Evolutionary conservation across 306 rosid species (phyloP), one percentile per base, ranked within the genome.

Genomic region (Cucurbita argyrosperma): DNA sequence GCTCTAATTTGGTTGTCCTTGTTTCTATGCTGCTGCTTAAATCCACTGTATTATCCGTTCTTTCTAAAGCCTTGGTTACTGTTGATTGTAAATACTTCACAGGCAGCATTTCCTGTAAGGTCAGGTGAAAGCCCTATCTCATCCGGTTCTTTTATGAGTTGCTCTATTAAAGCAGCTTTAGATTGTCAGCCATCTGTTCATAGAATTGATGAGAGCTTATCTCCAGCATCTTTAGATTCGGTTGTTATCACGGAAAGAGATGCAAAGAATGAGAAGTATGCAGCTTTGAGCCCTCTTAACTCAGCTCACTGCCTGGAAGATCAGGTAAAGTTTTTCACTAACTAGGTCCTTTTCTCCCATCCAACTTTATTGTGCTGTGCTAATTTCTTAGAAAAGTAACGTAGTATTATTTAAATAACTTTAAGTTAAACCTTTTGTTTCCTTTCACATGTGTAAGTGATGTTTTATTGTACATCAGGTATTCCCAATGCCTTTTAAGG

Each of bases 181-280:
- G 98, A 88, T 51, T 84, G 86, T 77, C 92, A 76, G 71, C 85
- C 88, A 74, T 56, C 93, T 1, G 81, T 78, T 37, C 88, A 82
- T 43, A 82, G 90, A 83, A 87, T 90, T 70, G 96, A 89, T 51
- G 98, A 88, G 75, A 84, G 87, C 79, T 79, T 89, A 88, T 91
- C 97, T 6, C 96, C 99, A 13, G 91, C 86, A 0, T 90, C 95
- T 76, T 89, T 89, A 15, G 98, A 89, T 86, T 94, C 97, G 10
- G 96, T 88, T 74, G 96, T 90, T 39, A 85, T 94, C 79, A 91
- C 84, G 8, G 97, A 87, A 81, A 84, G 91, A 76, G 96, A 92
- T 79, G 79, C 88, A n/a, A 89, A 85, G 82, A 87, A 77, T 79
- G 90, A 85, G 18, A 90, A 80, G 77, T 90, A 79, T 75, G 42